Evolutionary conservation across 305 asterid genomes (phyloP).

Genomic region (Petunia hybrid): DNA sequence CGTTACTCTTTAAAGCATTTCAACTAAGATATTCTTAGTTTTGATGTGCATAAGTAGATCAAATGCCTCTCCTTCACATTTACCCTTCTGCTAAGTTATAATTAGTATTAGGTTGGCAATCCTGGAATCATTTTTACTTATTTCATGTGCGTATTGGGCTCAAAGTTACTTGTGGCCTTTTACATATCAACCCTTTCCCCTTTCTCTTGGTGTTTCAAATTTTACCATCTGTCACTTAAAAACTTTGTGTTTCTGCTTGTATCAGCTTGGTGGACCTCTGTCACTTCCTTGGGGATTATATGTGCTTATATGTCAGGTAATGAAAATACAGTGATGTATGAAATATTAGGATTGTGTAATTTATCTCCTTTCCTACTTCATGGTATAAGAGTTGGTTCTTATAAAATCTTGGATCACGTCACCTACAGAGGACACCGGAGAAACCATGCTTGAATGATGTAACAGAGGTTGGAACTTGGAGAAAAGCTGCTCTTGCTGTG

Average conservation of each 20-base stretch:
- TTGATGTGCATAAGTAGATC: constrained; percentile 6
- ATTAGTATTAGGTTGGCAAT: neutral
- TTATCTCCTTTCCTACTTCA: neutral
- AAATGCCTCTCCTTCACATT: neutral
- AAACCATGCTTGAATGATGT: constrained; percentile 93
- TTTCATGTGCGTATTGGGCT: neutral
- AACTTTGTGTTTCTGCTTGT: constrained; percentile 31
- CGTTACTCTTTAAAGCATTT: constrained; percentile 1
- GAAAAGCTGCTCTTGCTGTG: constrained; percentile 55
- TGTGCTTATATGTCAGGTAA: constrained; percentile 94
- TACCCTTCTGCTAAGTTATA: neutral
- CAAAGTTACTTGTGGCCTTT: neutral
- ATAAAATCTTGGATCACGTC: neutral
- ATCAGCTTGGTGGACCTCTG: constrained; percentile 96
- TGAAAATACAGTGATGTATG: neutral
- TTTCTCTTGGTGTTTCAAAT: neutral
- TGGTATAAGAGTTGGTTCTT: neutral
- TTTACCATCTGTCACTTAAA: neutral
- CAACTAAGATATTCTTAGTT: neutral
- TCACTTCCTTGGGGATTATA: constrained; percentile 99
- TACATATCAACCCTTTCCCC: neutral
- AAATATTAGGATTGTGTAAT: neutral
- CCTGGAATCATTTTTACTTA: neutral
- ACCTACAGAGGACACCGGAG: constrained; percentile 81
- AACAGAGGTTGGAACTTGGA: constrained; percentile 87